Evolutionary conservation across 2,329 filamentous ascomycete genomes (phyloP), one percentile per base, ranked within the genome.

Genomic region (Aspergillaceae sp.): DNA sequence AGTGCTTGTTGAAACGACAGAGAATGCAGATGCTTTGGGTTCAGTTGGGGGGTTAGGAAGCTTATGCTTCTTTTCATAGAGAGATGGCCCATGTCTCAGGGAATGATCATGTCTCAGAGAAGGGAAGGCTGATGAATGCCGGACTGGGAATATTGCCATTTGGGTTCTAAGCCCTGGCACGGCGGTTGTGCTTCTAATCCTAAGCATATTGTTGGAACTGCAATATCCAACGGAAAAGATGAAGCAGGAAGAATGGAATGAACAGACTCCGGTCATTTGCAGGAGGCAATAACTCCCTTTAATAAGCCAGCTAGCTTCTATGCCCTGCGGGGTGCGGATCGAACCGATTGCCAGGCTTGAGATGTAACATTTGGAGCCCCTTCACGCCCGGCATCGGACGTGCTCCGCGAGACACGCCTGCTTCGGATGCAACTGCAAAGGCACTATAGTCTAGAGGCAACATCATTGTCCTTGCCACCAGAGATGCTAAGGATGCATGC

Each of bases 1-100:
- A 11, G 64, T 58, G 6, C 56, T 47, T 1, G 60, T 63, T 0
- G 70, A 62, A 4, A 73, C 6, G 27, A 41, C n/a, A 5, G 40
- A 30, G 29, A 30, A 26, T 1, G 28, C 36, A 28, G 19, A 26
- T 4, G 4, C 11, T 4, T 38, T 38, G 36, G n/a, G 26, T 8
- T 38, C 30, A 9, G 26, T 1, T 38, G n/a, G 36, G 26, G 11
- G 36, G 26, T 28, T 28, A 19, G 36, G 27, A 28, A 19, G 11
- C 11, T 27, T 38, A 8, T 11, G 27, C 10, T 7, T 38, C 7
- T 38, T 27, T 4, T 38, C 11, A 19, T 8, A 19, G 7, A 38
- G 6, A 38, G 11, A 7, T 28, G 36, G 11, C 27, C 36, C 36
- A 26, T 7, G 36, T 2, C 7, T 27, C 19, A 38, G 27, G 19